Base-by-base conservation (phyloP, 805 yeast species). In the Schwanniomyces vanrijiae region DNA sequence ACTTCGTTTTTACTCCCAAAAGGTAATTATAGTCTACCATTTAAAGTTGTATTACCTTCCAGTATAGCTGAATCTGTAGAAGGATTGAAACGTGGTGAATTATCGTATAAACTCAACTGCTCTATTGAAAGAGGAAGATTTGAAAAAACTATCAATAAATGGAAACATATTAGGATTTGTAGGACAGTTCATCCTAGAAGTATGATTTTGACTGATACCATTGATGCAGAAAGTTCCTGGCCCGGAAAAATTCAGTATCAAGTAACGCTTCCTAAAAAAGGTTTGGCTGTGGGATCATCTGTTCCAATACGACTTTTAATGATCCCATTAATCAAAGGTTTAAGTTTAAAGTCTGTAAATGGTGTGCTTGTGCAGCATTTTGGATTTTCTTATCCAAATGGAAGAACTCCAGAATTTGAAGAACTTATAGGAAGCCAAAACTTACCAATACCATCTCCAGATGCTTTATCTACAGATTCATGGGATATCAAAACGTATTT, bases 1-100 rank as follows among this genome's bases (percentile, higher is more conserved):
- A 66, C 65, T 51, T 68, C 74, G 13, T 80, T 67, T 52, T 59
- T 68, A 11, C 60, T 80, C 24, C 82, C 81, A 1, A 64, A 72
- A 46, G 84, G 83, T 1, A 80, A 80, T 55, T 79, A 79, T 53
- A 69, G 73, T 37, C 59, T 80, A 43, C 83, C 83, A 0, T 80
- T 80, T 52, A 58, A 51, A 28, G 61, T 72, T 7, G 60, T 58
- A 10, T 58, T 80, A 22, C 83, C 84, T 0, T 69, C 80, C 1
- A 70, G 72, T 45, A 52, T 73, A 0, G 70, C 78, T 9, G 84
- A 78, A 52, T 73, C 83, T 0, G 70, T 79, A 1, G 83, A 79
- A 58, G 81, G 82, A 3, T 61, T 78, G 40, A 57, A 62, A 21
- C 63, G 66, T 37, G 81, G 76, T 2, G 65, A 68, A 6, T 51